Evolutionary conservation across 345 rosid genomes (phyloP).

Genomic region (Reutealis trisperma): DNA sequence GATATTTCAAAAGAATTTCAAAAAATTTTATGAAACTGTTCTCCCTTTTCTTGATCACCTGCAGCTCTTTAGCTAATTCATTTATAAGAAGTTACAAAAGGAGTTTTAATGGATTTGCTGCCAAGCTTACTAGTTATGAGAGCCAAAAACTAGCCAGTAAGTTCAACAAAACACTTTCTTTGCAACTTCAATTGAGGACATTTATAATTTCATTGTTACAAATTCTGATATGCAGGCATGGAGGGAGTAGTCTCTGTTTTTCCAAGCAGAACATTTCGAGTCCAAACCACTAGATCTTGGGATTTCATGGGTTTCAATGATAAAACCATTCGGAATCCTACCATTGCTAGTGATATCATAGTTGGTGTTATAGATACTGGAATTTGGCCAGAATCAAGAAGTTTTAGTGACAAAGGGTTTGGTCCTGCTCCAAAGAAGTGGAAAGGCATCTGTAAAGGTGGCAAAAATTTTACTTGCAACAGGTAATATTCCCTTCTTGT

Average conservation of each 20-base stretch:
- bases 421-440: constrained; percentile 50
- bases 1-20: no score
- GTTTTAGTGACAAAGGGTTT: constrained; percentile 45
- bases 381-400: not conserved
- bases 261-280: constrained; percentile 35
- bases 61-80: constrained; percentile 30
- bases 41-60: not conserved
- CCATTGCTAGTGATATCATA: constrained; percentile 30
- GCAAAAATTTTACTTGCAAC: not conserved
- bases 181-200: no score
- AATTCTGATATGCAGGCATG: constrained; percentile 21
- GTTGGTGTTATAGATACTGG: constrained; percentile 44
- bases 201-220: no score
- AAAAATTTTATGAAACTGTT: no score
- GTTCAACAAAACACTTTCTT: constrained; percentile 7
- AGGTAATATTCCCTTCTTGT: not conserved
- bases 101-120: constrained; percentile 65
- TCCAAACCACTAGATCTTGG: constrained; percentile 59
- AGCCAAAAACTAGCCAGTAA: constrained; percentile 37
- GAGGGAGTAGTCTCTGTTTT: constrained; percentile 47
- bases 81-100: constrained; percentile 50
- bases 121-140: constrained; percentile 45
- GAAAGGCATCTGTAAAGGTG: constrained; percentile 32
- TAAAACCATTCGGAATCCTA: not conserved
- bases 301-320: constrained; percentile 49